Evolutionary conservation across 1,284 basidiomycete species (phyloP).

Genomic region (Leccinum variabile): DNA sequence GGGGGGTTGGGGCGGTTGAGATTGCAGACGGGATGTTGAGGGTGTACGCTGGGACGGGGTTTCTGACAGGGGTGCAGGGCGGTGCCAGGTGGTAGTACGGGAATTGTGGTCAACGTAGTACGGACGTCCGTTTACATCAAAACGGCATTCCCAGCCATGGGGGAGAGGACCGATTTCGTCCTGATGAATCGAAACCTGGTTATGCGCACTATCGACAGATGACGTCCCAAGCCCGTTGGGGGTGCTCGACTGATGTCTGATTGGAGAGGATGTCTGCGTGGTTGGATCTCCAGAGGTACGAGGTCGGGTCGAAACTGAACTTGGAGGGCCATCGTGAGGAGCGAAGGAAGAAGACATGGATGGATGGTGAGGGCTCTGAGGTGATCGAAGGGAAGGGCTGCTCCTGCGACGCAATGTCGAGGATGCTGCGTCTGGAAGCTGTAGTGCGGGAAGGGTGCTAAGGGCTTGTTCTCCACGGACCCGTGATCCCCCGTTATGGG

Average conservation of each 20-base stretch:
- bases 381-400: conserved; percentile 25
- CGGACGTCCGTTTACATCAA: conserved; percentile 76
- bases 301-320: conserved; percentile 13
- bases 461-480: conserved; percentile 21
- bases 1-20: conserved; percentile 16
- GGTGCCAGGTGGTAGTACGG: conserved; percentile 93
- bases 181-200: conserved; percentile 12
- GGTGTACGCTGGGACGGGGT: conserved; percentile 9
- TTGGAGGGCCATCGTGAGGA: conserved; percentile 10
- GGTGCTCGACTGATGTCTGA: conserved; percentile 18
- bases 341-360: conserved; percentile 27
- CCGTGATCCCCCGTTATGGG: conserved; percentile 26
- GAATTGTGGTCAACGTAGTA: conserved; percentile 95
- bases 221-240: conserved; percentile 6
- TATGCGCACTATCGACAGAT: conserved; percentile 10
- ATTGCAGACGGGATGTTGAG: conserved; percentile 8
- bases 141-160: conserved; percentile 89
- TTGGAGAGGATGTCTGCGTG: conserved; percentile 10
- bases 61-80: conserved; percentile 45
- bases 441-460: conserved; percentile 15
- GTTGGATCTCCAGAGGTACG: conserved; percentile 23
- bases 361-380: conserved; percentile 18
- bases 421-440: conserved; percentile 17
- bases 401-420: conserved; percentile 26
- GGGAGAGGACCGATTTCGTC: conserved; percentile 52